Conservation (phyloP, 441 rosid genomes). For the Bocquillonia castaneifolia region DNA sequence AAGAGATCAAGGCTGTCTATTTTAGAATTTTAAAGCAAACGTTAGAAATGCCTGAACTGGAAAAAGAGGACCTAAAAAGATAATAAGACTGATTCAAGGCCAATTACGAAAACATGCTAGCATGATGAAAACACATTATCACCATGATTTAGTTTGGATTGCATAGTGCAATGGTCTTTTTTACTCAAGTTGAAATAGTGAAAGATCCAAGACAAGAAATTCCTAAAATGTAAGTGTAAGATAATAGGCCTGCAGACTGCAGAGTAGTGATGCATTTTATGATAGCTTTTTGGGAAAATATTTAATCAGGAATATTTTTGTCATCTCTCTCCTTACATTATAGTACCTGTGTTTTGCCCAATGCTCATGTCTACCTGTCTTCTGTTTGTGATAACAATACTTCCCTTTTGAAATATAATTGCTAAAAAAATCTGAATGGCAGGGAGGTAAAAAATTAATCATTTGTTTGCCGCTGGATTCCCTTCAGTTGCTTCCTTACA, state of each 20-base stretch:
- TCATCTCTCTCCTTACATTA: not conserved
- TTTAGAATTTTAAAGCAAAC: not conserved
- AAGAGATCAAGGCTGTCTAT: not conserved
- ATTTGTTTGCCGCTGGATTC: not conserved
- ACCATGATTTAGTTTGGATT: not conserved
- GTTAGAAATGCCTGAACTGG: not conserved
- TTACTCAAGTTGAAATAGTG: not conserved
- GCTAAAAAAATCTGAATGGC: not conserved
- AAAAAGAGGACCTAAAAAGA: not conserved
- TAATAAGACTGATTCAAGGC: not conserved
- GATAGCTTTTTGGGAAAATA: not conserved
- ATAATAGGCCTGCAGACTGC: slow-evolving; percentile 3
- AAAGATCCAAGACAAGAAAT: not conserved
- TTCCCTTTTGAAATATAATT: not conserved
- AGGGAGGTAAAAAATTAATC: not conserved
- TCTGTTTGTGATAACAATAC: not conserved
- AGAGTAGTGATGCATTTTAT: not conserved
- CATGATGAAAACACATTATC: not conserved
- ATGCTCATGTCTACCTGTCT: not conserved
- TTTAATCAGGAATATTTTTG: not conserved
- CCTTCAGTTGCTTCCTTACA: not conserved
- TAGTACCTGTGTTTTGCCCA: not conserved
- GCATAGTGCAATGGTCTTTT: not conserved
- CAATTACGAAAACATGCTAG: not conserved
- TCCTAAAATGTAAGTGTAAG: not conserved